Base-by-base conservation (phyloP, 2,329 filamentous ascomycete genomes). In the Aspergillus sp. region DNA sequence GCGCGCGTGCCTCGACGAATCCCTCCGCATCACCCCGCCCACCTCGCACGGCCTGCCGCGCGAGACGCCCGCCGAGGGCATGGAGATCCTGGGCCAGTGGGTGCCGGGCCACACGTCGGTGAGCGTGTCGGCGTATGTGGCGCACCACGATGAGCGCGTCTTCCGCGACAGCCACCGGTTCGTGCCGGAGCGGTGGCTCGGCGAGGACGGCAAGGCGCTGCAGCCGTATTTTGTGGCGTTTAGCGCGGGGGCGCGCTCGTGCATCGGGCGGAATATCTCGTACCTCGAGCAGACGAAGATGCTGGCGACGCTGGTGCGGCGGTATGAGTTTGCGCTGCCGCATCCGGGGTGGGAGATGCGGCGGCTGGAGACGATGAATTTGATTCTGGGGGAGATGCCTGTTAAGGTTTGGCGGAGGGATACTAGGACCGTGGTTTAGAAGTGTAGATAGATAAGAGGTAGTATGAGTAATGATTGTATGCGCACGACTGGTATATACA, bases 221-320 rank as follows among this genome's bases (percentile, higher is more conserved):
- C 69, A 73, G 55, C 63, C 67, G 3, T 70, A 67, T 16, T 72
- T 76, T 48, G 59, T 75, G 20, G 63, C 73, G 1, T 78, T 79
- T 51, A 66, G 60, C 22, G 65, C 68, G 3, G 73, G 73, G 7
- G 68, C 73, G 5, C 55, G 72, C 4, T 71, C 70, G 4, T 76
- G 73, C 47, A 73, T 75, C 51, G 73, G 73, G 8, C 62, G 72
- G 36, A 75, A 75, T 48, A 73, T 76, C 35, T 66, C 63, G 1
- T 73, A 77, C 51, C 61, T 80, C 8, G 77, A 80, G 60, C 76
- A 80, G 59, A 73, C 72, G 13, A 89, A 76, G 57, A 89, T 62
- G 8, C 44, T 69, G 45, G 65, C 67, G 16, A 63, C 61, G 3
- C 46, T 68, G 49, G 60, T 69, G 14, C 61, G 62, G 42, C 62